Evolutionary conservation across 2,329 filamentous ascomycete species (phyloP).

Genomic region (Talaromyces sp.): DNA sequence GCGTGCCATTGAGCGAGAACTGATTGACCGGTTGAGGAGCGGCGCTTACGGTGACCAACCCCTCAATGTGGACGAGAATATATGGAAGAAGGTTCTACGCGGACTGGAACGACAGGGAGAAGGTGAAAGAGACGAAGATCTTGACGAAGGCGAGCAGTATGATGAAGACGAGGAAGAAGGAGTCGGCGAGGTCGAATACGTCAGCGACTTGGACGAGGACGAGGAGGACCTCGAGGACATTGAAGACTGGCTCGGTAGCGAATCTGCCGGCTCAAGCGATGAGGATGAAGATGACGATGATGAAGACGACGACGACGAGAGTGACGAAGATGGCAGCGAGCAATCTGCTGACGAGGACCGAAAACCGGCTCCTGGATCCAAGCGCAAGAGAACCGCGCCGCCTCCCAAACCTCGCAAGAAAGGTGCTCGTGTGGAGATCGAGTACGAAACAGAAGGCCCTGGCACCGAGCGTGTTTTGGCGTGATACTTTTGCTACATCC

Average conservation of each 20-base stretch:
- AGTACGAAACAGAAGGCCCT: constrained; percentile 69
- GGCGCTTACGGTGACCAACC: constrained; percentile 93
- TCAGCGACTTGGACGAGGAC: constrained; percentile 77
- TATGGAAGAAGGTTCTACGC: constrained; percentile 95
- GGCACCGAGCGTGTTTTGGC: constrained; percentile 45
- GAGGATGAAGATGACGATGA: constrained; percentile 52
- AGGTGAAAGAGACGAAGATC: constrained; percentile 75
- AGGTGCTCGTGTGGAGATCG: constrained; percentile 65
- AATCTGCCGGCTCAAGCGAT: constrained; percentile 48
- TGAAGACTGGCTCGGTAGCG: constrained; percentile 87
- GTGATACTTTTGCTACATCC: constrained; percentile 18
- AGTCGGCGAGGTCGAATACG: constrained; percentile 80
- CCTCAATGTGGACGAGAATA: constrained; percentile 86
- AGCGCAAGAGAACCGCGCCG: constrained; percentile 53
- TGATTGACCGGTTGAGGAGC: constrained; percentile 83
- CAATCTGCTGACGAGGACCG: constrained; percentile 48
- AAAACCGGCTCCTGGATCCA: constrained; percentile 43
- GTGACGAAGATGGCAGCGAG: constrained; percentile 52
- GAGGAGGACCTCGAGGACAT: constrained; percentile 85
- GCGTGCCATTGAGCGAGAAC: constrained; percentile 87
- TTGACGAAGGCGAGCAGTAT: constrained; percentile 79
- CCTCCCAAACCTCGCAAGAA: constrained; percentile 56
- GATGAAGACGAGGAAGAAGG: constrained; percentile 70
- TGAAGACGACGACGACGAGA: constrained; percentile 58
- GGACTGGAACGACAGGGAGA: constrained; percentile 85